Conservation (phyloP, 148 eudicot genomes). For the Rhododendron kiyosumense region DNA sequence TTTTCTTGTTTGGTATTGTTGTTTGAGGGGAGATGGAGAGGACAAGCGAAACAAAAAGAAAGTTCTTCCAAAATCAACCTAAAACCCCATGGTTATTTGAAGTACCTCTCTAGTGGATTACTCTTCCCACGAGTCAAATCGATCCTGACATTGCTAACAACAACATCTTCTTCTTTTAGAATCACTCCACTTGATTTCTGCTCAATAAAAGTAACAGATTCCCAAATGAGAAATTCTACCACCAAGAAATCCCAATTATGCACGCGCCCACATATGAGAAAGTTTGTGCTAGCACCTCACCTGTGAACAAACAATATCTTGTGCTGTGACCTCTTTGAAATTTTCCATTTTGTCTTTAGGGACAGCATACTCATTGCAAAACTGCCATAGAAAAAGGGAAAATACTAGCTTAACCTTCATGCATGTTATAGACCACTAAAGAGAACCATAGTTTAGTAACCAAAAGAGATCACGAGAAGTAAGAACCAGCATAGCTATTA, state of each 20-base stretch:
- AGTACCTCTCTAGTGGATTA: conserved; percentile 82
- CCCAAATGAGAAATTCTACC: conserved; percentile 3
- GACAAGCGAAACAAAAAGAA: background rate
- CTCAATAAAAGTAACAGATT: background rate
- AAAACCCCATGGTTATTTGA: background rate
- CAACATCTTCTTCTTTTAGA: conserved; percentile 77
- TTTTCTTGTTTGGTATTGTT: background rate
- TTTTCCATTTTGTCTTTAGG: conserved; percentile 71
- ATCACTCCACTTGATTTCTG: conserved; percentile 53
- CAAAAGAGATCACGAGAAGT: background rate
- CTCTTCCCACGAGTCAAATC: conserved; percentile 75
- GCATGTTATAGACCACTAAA: background rate
- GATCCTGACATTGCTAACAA: conserved; percentile 70
- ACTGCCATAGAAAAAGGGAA: conserved; percentile 35
- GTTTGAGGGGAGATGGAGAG: background rate
- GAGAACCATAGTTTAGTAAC: background rate
- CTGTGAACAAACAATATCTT: conserved; percentile 92
- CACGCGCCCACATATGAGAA: background rate
- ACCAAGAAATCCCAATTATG: background rate
- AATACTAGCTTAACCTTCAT: conserved; percentile 4
- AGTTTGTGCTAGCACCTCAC: conserved; percentile 52
- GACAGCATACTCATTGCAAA: conserved; percentile 90
- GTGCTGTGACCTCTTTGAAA: conserved; percentile 63
- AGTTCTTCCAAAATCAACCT: conserved; percentile 1
- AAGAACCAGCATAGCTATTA: background rate